Evolutionary conservation across 805 yeast genomes (phyloP).

Genomic region (Lachancea sp.): DNA sequence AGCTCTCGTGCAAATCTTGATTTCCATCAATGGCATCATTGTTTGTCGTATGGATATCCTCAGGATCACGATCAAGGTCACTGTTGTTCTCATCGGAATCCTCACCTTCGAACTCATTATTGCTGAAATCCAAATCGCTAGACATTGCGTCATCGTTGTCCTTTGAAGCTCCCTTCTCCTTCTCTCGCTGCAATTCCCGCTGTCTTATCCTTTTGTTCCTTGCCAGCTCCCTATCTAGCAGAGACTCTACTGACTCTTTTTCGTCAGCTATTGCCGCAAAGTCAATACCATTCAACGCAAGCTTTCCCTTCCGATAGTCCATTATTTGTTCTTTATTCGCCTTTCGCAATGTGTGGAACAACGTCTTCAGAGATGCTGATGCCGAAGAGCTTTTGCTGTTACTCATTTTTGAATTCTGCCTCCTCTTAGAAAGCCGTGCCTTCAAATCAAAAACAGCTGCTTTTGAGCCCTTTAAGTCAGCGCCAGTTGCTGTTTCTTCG

Average conservation of each 20-base stretch:
- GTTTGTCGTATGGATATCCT: slow-evolving; percentile 5
- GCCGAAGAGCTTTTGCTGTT: slow-evolving; percentile 7
- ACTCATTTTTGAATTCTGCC: slow-evolving; percentile 1
- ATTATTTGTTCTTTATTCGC: slow-evolving; percentile 46
- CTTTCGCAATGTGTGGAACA: slow-evolving; percentile 35
- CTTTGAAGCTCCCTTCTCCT: not conserved
- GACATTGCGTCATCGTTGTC: slow-evolving; percentile 1
- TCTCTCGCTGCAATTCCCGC: slow-evolving; percentile 33
- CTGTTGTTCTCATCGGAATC: not conserved
- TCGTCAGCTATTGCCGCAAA: slow-evolving; percentile 36
- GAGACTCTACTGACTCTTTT: slow-evolving; percentile 28
- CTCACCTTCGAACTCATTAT: slow-evolving; percentile 14
- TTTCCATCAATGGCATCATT: slow-evolving; percentile 11
- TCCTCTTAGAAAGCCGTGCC: slow-evolving; percentile 30
- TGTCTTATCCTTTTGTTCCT: slow-evolving; percentile 41
- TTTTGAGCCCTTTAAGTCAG: slow-evolving; percentile 27
- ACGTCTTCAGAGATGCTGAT: slow-evolving; percentile 22
- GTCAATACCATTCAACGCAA: slow-evolving; percentile 40
- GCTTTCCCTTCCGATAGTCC: slow-evolving; percentile 42
- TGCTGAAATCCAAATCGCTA: slow-evolving; percentile 17
- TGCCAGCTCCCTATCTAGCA: slow-evolving; percentile 45
- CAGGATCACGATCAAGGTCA: not conserved
- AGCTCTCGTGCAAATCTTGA: not conserved
- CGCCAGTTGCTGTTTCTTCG: slow-evolving; percentile 12
- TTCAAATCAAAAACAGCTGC: slow-evolving; percentile 33